phyloP scores from a whole-genome alignment of 148 eudicot species.

The Fagopyrum homotropicum region DNA sequence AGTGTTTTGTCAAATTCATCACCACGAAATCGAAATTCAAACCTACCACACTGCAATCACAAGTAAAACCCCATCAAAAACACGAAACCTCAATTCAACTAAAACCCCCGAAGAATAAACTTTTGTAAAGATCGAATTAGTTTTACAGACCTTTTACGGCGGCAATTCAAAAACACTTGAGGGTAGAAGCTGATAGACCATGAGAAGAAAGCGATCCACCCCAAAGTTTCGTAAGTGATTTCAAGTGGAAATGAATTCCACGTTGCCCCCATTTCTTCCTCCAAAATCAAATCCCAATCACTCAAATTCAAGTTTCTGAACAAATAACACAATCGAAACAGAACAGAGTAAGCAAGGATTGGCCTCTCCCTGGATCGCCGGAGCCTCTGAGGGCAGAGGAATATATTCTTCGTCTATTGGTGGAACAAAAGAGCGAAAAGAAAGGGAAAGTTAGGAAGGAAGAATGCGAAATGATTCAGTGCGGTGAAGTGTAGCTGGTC shows the following conservation, averaged over 20 bases:
- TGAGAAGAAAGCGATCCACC: conserved; percentile 60
- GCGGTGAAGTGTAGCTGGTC: neutral
- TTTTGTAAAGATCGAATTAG: neutral
- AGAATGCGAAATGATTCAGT: neutral
- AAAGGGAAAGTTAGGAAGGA: neutral
- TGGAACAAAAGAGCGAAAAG: neutral
- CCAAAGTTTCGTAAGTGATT: conserved; percentile 37
- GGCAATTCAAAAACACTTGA: conserved; percentile 53
- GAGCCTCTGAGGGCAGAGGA: neutral
- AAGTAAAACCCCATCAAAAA: conserved; percentile 4
- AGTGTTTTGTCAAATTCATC: conserved; percentile 67
- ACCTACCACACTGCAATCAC: conserved; percentile 54
- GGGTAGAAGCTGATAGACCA: conserved; percentile 75
- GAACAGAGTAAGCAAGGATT: neutral
- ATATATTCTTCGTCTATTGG: neutral
- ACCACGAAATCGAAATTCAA: conserved; percentile 68
- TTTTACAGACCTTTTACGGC: conserved; percentile 49
- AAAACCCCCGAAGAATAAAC: neutral
- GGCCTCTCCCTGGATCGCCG: neutral
- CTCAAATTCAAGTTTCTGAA: neutral
- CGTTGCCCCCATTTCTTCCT: conserved; percentile 9
- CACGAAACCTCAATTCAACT: neutral
- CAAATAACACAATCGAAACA: neutral
- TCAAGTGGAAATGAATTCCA: conserved; percentile 52
- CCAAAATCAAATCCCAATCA: neutral